These are phyloP conservation scores for Castanea mollissima DNA, from an alignment of 306 rosid species.

Conservation along the genomic window DNA sequence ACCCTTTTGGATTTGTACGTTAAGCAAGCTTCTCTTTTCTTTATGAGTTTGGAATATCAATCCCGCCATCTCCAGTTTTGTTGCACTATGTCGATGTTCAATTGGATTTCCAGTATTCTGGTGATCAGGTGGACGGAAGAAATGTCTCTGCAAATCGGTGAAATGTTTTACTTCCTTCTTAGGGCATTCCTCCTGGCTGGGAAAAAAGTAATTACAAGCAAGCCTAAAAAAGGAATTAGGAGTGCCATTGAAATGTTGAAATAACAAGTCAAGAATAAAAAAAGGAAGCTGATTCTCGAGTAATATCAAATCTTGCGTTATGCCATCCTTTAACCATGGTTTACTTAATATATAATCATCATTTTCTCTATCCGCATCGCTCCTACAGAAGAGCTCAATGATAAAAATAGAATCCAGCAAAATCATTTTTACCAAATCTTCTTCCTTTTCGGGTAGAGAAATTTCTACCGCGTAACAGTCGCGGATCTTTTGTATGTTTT, in stretches of 20 bases:
- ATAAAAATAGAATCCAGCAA: slow-evolving; percentile 24
- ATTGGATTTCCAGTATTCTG: accelerated
- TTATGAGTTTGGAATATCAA: no score
- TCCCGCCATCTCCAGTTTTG: no score
- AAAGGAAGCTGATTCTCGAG: slow-evolving; percentile 37
- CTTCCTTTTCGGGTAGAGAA: neutral
- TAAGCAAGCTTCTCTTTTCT: neutral
- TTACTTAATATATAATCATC: neutral
- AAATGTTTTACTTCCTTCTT: neutral
- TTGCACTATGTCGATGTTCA: neutral
- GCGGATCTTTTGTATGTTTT: neutral
- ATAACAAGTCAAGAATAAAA: slow-evolving; percentile 8
- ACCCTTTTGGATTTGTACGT: neutral
- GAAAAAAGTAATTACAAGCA: no score
- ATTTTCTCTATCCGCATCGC: no score
- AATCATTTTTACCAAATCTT: neutral
- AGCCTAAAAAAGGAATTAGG: neutral
- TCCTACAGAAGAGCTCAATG: slow-evolving; percentile 18
- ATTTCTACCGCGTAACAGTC: neutral
- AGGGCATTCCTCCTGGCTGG: accelerated
- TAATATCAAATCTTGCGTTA: slow-evolving; percentile 23
- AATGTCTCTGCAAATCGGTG: neutral
- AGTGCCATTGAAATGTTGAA: neutral
- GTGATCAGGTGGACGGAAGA: neutral
- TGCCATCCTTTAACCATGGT: neutral